Evolutionary conservation across 1,284 basidiomycete genomes (phyloP).

Genomic region (Stygiomarasmius scandens): DNA sequence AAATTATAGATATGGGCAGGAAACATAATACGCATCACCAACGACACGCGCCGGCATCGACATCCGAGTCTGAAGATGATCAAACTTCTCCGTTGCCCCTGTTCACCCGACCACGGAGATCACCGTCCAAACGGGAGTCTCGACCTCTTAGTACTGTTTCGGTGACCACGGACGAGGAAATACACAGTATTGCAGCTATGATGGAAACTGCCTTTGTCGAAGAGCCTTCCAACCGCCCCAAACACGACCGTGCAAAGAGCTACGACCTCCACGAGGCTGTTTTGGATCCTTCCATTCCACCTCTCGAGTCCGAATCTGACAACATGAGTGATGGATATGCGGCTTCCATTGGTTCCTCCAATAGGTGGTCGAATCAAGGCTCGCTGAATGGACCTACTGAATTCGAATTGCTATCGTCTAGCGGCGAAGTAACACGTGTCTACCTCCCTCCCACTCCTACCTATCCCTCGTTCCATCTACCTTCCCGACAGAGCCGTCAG

Average conservation of each 20-base stretch:
- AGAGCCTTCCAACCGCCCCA: slow-evolving; percentile 7
- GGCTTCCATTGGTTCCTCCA: neutral
- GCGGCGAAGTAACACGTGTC: slow-evolving; percentile 30
- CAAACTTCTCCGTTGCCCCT: slow-evolving; percentile 2
- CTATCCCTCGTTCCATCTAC: slow-evolving; percentile 26
- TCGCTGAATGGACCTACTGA: slow-evolving; percentile 31
- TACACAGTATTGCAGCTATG: slow-evolving; percentile 35
- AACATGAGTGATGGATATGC: neutral
- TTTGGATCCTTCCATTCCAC: slow-evolving; percentile 7
- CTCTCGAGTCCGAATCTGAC: slow-evolving; percentile 3
- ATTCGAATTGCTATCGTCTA: slow-evolving; percentile 24
- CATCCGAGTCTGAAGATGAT: slow-evolving; percentile 8
- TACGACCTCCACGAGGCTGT: slow-evolving; percentile 6
- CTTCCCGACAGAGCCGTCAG: slow-evolving; percentile 22
- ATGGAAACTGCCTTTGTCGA: slow-evolving; percentile 26
- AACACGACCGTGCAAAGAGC: slow-evolving; percentile 15
- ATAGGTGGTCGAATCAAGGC: neutral
- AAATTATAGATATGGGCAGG: neutral
- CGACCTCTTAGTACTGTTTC: slow-evolving; percentile 28
- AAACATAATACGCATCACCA: slow-evolving; percentile 13
- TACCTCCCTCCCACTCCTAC: slow-evolving; percentile 27
- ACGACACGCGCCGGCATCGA: slow-evolving; percentile 20
- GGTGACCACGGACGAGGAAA: slow-evolving; percentile 33
- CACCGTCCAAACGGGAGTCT: neutral
- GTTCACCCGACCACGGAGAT: slow-evolving; percentile 2